Conservation (phyloP, 2,329 filamentous ascomycete genomes). For the Sclerotiophoma versabilis region DNA sequence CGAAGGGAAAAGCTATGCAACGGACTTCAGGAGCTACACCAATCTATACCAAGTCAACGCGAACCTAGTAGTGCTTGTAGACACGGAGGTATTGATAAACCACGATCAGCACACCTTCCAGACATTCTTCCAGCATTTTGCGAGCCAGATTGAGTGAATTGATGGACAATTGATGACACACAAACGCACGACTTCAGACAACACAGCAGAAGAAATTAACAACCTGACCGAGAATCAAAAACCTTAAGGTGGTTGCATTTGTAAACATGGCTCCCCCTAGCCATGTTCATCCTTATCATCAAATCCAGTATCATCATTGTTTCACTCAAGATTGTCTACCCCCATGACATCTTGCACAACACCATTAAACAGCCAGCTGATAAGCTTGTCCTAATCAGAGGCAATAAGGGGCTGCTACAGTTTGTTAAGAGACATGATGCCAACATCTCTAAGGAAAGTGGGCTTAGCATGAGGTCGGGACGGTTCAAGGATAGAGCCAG, state of each 20-base stretch:
- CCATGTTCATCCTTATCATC: slow-evolving; percentile 14
- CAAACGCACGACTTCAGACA: slow-evolving; percentile 8
- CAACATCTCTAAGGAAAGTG: background rate
- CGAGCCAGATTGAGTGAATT: background rate
- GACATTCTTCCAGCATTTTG: slow-evolving; percentile 37
- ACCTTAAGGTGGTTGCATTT: slow-evolving; percentile 9
- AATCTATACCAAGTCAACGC: slow-evolving; percentile 27
- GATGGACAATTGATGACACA: slow-evolving; percentile 18
- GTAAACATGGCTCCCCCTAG: slow-evolving; percentile 19
- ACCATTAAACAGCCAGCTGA: slow-evolving; percentile 18
- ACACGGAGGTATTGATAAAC: slow-evolving; percentile 5
- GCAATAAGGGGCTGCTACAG: slow-evolving; percentile 14
- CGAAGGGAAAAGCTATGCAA: slow-evolving; percentile 25
- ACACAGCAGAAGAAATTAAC: background rate
- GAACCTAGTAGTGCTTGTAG: slow-evolving; percentile 20
- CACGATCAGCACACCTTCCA: slow-evolving; percentile 28
- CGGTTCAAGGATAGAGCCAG: slow-evolving; percentile 23
- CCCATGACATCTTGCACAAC: background rate
- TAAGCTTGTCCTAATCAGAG: slow-evolving; percentile 14
- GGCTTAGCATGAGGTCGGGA: slow-evolving; percentile 14
- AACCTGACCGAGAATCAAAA: slow-evolving; percentile 9
- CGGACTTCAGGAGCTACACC: slow-evolving; percentile 39
- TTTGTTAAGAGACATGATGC: slow-evolving; percentile 5
- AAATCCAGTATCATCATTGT: slow-evolving; percentile 10
- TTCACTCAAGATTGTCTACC: slow-evolving; percentile 11